Conservation (phyloP, 2,329 filamentous ascomycete genomes). For the Passalora sequoiae region DNA sequence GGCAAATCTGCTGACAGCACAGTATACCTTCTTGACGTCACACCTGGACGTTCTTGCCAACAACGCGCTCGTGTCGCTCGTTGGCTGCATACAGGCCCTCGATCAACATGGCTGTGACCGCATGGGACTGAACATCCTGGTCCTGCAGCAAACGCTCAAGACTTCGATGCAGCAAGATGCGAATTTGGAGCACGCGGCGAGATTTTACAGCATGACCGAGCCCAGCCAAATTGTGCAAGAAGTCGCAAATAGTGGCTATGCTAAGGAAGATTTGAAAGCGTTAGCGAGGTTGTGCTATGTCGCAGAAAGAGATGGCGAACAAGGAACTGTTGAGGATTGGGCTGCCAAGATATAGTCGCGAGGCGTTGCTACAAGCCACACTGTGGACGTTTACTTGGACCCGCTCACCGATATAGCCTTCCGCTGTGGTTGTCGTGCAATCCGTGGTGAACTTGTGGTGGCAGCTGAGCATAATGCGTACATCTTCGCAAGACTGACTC, state of each 20-base stretch:
- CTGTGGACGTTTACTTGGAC: too few species aligned
- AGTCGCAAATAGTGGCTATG: conserved; percentile 29
- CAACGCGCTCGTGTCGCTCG: conserved; percentile 64
- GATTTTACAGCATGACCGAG: conserved; percentile 65
- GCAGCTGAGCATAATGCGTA: too few species aligned
- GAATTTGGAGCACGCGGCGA: conserved; percentile 56
- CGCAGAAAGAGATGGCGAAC: conserved; percentile 22
- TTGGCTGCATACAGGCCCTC: conserved; percentile 72
- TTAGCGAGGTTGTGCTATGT: conserved; percentile 37
- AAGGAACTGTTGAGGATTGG: conserved; percentile 21
- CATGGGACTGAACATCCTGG: conserved; percentile 89
- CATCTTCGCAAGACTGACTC: too few species aligned
- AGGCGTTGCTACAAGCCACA: too few species aligned
- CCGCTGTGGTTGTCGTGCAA: too few species aligned
- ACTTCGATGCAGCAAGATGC: conserved; percentile 70
- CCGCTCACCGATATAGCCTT: too few species aligned
- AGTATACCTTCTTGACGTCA: conserved; percentile 66
- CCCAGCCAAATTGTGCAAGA: conserved; percentile 38
- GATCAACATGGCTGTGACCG: conserved; percentile 77
- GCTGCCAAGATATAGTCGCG: conserved; percentile 22
- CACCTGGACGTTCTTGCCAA: conserved; percentile 77
- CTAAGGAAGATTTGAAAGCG: conserved; percentile 37
- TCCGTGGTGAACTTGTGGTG: too few species aligned
- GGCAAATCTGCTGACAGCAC: conserved; percentile 64
- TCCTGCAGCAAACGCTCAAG: conserved; percentile 93